These are phyloP conservation scores for Kwoniella botswanensis DNA, from an alignment of 768 basidiomycete genomes.

Conservation along the genomic window DNA sequence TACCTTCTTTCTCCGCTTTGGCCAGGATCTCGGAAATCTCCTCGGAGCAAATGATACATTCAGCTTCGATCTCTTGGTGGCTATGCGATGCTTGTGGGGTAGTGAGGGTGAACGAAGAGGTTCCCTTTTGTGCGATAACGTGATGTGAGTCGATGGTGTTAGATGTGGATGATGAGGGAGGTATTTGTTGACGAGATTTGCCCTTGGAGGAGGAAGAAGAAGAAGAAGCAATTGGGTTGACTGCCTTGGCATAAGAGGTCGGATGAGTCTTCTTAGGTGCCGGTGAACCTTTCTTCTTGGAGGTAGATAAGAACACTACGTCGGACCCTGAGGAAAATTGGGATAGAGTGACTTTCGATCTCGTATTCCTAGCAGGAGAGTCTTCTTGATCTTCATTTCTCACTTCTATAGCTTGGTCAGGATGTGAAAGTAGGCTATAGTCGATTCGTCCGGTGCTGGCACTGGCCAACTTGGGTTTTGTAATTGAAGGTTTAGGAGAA, in stretches of 20 bases:
- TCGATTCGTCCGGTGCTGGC: background rate
- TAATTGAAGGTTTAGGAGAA: background rate
- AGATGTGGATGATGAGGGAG: background rate
- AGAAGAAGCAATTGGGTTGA: background rate
- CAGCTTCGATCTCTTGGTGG: conserved; percentile 5
- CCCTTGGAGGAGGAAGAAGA: background rate
- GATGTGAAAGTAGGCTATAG: background rate
- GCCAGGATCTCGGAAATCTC: conserved; percentile 4
- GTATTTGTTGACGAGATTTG: no score
- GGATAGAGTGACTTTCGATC: background rate
- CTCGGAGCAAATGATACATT: conserved; percentile 24
- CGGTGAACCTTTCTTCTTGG: background rate
- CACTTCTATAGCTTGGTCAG: background rate
- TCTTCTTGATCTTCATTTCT: background rate
- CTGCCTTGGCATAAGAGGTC: background rate
- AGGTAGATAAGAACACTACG: no score
- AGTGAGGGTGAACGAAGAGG: background rate
- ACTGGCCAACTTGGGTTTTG: background rate
- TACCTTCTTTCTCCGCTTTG: conserved; percentile 14
- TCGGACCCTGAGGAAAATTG: no score
- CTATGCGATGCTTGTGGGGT: background rate
- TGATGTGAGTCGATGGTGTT: no score
- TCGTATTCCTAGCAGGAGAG: background rate
- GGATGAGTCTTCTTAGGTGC: background rate
- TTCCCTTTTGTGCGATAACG: no score